Evolutionary conservation across 192 early-diverging fungal species (phyloP).

Genomic region (Coemansia sp.): DNA sequence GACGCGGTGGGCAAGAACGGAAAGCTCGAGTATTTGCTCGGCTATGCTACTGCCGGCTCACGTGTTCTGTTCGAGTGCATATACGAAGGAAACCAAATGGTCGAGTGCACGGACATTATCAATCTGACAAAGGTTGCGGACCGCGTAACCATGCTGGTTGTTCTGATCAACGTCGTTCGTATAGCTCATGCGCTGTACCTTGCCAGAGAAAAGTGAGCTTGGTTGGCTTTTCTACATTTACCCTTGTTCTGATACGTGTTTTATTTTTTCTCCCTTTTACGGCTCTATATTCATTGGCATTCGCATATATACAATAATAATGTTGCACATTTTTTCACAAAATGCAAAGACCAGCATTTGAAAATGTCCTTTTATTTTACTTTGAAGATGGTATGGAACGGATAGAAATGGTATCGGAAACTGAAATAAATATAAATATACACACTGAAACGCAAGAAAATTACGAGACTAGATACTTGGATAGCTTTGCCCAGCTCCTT

Average conservation of each 20-base stretch:
- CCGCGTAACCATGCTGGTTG: slow-evolving; percentile 31
- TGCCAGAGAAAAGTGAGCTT: neutral
- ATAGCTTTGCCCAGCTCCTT: neutral
- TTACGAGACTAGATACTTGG: neutral
- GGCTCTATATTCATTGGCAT: too few species aligned
- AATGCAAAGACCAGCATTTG: neutral
- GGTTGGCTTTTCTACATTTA: too few species aligned
- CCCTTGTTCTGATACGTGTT: too few species aligned
- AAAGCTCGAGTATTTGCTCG: slow-evolving; percentile 32
- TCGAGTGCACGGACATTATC: slow-evolving; percentile 38
- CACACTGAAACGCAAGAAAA: neutral
- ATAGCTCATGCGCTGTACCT: slow-evolving; percentile 17
- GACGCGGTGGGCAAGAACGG: slow-evolving; percentile 28
- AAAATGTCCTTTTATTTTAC: neutral
- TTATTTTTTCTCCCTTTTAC: too few species aligned
- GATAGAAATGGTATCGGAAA: neutral
- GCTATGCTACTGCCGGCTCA: slow-evolving; percentile 46
- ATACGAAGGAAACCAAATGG: slow-evolving; percentile 26
- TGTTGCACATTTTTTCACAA: neutral
- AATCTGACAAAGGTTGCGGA: slow-evolving; percentile 24
- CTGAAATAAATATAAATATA: neutral
- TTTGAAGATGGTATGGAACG: neutral
- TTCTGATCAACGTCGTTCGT: slow-evolving; percentile 38
- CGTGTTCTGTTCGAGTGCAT: slow-evolving; percentile 46
- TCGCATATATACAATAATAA: too few species aligned